Conservation (phyloP, 257 asterid species). For the Haberlea rhodopensis region DNA sequence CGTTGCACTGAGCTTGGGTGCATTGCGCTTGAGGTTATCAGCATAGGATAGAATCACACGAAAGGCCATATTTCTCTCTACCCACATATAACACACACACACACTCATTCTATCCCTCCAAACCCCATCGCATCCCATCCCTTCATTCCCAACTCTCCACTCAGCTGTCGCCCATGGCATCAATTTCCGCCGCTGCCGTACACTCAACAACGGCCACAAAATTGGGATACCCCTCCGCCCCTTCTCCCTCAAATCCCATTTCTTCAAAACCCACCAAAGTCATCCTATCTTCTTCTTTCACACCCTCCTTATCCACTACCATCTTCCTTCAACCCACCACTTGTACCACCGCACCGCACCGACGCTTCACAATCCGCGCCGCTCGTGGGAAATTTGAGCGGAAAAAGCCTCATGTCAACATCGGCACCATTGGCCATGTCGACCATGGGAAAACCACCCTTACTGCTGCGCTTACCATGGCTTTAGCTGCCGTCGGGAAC, state of each 20-base stretch:
- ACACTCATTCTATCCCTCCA: not conserved
- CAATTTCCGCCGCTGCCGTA: conserved; percentile 42
- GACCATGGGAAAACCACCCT: conserved; percentile 99
- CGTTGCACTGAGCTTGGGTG: no score
- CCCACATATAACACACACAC: no score
- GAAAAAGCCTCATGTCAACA: conserved; percentile 87
- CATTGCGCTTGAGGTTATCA: no score
- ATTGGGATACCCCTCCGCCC: conserved; percentile 32
- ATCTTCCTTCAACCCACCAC: conserved; percentile 43
- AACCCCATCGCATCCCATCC: not conserved
- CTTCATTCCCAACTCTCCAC: not conserved
- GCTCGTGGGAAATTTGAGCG: conserved; percentile 95
- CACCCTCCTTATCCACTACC: conserved; percentile 40
- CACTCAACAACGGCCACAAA: conserved; percentile 37
- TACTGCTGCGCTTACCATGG: conserved; percentile 95
- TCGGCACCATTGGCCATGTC: conserved; percentile 96
- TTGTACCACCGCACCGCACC: conserved; percentile 25
- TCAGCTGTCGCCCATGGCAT: conserved; percentile 41
- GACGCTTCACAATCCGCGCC: conserved; percentile 59
- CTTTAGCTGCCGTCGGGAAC: conserved; percentile 69
- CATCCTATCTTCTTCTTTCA: conserved; percentile 63
- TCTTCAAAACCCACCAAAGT: conserved; percentile 42
- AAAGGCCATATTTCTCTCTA: no score
- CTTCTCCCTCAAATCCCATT: conserved; percentile 28
- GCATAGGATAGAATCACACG: no score